These are phyloP conservation scores for Sugiyamaella valdiviana DNA, from an alignment of 805 yeast species.

Conservation along the genomic window DNA sequence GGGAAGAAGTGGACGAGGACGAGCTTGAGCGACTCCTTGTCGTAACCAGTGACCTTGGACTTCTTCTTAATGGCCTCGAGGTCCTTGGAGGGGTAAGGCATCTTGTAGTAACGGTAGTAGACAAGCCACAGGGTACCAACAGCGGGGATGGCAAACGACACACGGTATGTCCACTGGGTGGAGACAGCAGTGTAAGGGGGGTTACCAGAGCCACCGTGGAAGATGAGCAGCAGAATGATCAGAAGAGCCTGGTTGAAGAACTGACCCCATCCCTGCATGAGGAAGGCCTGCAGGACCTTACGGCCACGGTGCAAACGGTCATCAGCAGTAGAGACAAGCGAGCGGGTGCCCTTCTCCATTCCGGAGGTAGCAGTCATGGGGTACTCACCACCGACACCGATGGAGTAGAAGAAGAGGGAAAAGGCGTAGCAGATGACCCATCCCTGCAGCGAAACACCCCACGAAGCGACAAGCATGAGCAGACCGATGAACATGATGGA, in stretches of 20 bases:
- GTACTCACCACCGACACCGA: conserved; percentile 63
- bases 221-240: conserved; percentile 74
- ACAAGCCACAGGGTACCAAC: conserved; percentile 35
- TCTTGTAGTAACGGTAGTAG: conserved; percentile 34
- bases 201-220: conserved; percentile 92
- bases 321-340: conserved; percentile 24
- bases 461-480: conserved; percentile 52
- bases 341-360: conserved; percentile 47
- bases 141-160: conserved; percentile 34
- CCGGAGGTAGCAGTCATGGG: conserved; percentile 60
- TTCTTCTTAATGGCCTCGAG: conserved; percentile 29
- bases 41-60: conserved; percentile 34
- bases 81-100: conserved; percentile 31
- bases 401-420: conserved; percentile 43
- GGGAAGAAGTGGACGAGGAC: conserved; percentile 28
- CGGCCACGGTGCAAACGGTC: conserved; percentile 38
- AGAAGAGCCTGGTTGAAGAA: conserved; percentile 83
- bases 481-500: conserved; percentile 53
- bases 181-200: conserved; percentile 47
- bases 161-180: conserved; percentile 36
- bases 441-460: conserved; percentile 49
- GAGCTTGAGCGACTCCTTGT: conserved; percentile 27
- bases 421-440: conserved; percentile 47
- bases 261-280: conserved; percentile 97
- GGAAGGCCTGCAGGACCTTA: conserved; percentile 45